These are phyloP conservation scores for Vaccinium myrtillus DNA, from an alignment of 148 eudicot species.

Conservation along the genomic window DNA sequence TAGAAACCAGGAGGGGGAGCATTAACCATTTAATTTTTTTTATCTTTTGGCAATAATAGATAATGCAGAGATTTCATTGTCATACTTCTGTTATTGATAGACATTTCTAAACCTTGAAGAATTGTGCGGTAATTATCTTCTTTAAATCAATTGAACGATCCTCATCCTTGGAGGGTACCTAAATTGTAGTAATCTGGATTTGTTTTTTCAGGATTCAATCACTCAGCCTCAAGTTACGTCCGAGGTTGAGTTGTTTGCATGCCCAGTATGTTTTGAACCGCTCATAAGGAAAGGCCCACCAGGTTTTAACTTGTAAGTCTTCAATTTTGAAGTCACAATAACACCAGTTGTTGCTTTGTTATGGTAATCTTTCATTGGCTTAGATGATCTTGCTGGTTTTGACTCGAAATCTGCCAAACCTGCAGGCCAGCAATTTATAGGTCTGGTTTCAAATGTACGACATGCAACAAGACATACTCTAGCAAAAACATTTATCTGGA, in stretches of 20 bases:
- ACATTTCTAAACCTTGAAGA: not conserved
- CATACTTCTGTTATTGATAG: not conserved
- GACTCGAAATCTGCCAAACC: slow-evolving; percentile 14
- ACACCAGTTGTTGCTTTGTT: not conserved
- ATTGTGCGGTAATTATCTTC: not conserved
- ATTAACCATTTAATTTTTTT: not conserved
- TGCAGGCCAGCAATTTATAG: slow-evolving; percentile 91
- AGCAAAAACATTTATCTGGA: slow-evolving; percentile 90
- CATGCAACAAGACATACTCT: slow-evolving; percentile 80
- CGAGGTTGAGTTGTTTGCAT: slow-evolving; percentile 59
- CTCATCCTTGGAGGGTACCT: not conserved
- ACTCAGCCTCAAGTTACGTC: slow-evolving; percentile 27
- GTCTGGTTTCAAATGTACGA: slow-evolving; percentile 81
- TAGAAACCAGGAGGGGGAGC: not conserved
- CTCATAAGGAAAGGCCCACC: slow-evolving; percentile 75
- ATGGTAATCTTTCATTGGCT: not conserved
- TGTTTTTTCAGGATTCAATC: slow-evolving; percentile 39
- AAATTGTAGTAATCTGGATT: not conserved
- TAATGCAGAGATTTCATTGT: slow-evolving; percentile 17
- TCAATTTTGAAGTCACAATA: not conserved
- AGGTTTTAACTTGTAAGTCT: slow-evolving; percentile 87
- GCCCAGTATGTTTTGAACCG: slow-evolving; percentile 83
- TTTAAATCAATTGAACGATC: not conserved
- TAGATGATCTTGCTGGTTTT: slow-evolving; percentile 16
- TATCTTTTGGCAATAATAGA: not conserved